Evolutionary conservation across 2,329 filamentous ascomycete species (phyloP).

Genomic region (Pyrenochaeta sp.): DNA sequence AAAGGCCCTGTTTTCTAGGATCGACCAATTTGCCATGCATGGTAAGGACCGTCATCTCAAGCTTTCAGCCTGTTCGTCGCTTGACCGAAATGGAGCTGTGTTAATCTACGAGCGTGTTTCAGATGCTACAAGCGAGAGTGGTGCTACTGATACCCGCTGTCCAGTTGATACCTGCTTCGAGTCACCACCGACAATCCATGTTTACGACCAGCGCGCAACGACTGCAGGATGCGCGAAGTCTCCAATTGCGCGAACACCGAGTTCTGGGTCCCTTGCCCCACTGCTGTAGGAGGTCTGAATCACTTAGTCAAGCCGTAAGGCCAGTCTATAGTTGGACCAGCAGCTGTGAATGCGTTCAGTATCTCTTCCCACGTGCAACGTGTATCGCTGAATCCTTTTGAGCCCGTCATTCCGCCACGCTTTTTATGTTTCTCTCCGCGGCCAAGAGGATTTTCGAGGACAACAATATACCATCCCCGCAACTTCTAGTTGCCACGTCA

Average conservation of each 20-base stretch:
- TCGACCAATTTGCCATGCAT: constrained; percentile 1
- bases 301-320: background rate
- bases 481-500: constrained; percentile 12
- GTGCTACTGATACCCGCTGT: constrained; percentile 6
- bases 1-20: background rate
- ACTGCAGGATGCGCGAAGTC: constrained; percentile 7
- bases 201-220: constrained; percentile 2
- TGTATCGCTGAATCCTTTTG: background rate
- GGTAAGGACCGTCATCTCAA: constrained; percentile 11
- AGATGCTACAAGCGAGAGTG: constrained; percentile 3
- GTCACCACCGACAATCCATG: background rate
- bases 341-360: background rate
- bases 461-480: constrained; percentile 1
- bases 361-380: background rate
- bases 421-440: background rate
- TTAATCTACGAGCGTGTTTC: constrained; percentile 18
- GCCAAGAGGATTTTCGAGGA: background rate
- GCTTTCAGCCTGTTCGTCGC: constrained; percentile 13
- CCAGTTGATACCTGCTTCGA: constrained; percentile 4
- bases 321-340: background rate
- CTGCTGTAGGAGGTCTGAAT: background rate
- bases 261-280: background rate
- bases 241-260: background rate
- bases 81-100: constrained; percentile 7
- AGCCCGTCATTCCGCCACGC: constrained; percentile 1